Evolutionary conservation across 805 yeast species (phyloP), one percentile per base, ranked within the genome.

Genomic region (Suhomyces canberraensis): DNA sequence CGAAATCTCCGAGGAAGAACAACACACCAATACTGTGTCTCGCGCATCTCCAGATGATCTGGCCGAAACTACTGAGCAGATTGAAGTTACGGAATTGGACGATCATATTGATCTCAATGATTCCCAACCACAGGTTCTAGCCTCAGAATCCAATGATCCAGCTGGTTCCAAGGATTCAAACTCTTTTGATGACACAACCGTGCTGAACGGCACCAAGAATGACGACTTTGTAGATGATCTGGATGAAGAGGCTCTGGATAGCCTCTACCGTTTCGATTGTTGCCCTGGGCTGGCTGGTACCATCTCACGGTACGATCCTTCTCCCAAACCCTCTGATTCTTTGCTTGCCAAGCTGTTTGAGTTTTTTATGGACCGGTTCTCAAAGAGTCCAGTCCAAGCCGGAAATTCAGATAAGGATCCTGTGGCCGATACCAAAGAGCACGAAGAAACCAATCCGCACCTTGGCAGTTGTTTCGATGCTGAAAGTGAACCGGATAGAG

Each of bases 231-330:
- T 13, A 8, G 26, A 8, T 13, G 14, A 7, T 7, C 8, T 20
- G 22, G 22, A 20, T 20, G 41, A 28, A 11, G 37, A 37, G 8
- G 11, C 26, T 8, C 26, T 24, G 26, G 39, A 31, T 13, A 35
- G 31, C 15, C 24, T 29, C 21, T 34, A 32, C 16, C 8, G 36
- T 26, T 15, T 17, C 11, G 31, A 20, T 9, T 33, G 31, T 15
- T 40, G 43, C 21, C 30, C 40, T 3, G 40, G 37, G 1, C 26
- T 25, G 34, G 29, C 33, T n/a, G 37, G 33, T 3, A 20, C 35
- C 13, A 29, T 40, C 28, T 35, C 17, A 17, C 16, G 35, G 17
- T 39, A 31, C 33, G 42, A 29, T 9, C 39, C 39, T 29, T 24
- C 37, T 8, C 16, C 25, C 13, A 20, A 30, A 6, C n/a, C 33